These are phyloP conservation scores for Entoloma clypeatum DNA, from an alignment of 1,284 basidiomycete species.

Conservation along the genomic window DNA sequence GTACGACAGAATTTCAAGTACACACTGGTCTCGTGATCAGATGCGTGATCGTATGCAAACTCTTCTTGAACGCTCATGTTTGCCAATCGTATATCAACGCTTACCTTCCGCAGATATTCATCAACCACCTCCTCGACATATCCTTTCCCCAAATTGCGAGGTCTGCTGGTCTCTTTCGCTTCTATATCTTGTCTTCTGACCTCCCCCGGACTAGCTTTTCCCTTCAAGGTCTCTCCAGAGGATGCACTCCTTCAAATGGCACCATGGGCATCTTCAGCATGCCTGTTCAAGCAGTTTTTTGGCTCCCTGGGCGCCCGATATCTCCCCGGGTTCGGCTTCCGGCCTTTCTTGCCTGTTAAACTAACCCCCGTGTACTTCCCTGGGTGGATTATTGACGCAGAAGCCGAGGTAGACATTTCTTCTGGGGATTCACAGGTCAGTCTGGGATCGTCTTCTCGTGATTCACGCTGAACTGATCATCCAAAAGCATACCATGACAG, in stretches of 20 bases:
- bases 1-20: too few species aligned
- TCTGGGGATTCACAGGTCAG: slow-evolving; percentile 23
- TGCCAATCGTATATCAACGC: slow-evolving; percentile 14
- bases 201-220: slow-evolving; percentile 24
- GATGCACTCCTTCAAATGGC: slow-evolving; percentile 28
- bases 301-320: slow-evolving; percentile 24
- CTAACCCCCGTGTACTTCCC: slow-evolving; percentile 54
- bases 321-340: slow-evolving; percentile 27
- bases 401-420: slow-evolving; percentile 36
- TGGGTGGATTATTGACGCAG: slow-evolving; percentile 55
- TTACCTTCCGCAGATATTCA: slow-evolving; percentile 8
- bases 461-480: slow-evolving; percentile 1
- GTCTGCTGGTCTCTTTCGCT: slow-evolving; percentile 9
- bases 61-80: slow-evolving; percentile 13
- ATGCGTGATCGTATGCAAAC: background rate
- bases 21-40: too few species aligned
- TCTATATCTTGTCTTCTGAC: background rate
- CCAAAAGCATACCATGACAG: slow-evolving; percentile 15
- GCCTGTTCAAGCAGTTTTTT: slow-evolving; percentile 19
- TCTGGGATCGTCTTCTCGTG: background rate
- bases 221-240: slow-evolving; percentile 29
- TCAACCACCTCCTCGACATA: slow-evolving; percentile 16
- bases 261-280: slow-evolving; percentile 23
- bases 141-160: slow-evolving; percentile 28
- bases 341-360: slow-evolving; percentile 28